Conservation (phyloP, 176 grass and related monocot genomes). For the Bonia amplexicaulis region DNA sequence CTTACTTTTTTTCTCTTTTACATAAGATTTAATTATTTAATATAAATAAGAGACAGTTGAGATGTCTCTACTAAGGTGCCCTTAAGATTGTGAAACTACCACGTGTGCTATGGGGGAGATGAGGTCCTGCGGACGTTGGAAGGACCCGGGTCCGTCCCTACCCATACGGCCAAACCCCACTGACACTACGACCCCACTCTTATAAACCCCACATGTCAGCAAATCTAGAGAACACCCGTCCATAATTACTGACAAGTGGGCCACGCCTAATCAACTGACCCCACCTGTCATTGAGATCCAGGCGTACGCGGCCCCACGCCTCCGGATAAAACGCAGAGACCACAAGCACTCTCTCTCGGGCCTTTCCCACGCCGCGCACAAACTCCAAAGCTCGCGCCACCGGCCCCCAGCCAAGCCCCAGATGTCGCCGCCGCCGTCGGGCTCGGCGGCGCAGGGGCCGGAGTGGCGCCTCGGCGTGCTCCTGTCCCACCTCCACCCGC, state of each 20-base stretch:
- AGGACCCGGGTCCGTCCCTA: too few relatives aligned
- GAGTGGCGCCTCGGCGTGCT: slow-evolving; percentile 52
- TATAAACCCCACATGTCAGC: too few relatives aligned
- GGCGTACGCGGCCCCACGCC: neutral
- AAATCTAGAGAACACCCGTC: too few relatives aligned
- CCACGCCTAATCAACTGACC: rapidly evolving
- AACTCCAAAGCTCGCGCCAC: slow-evolving; percentile 19
- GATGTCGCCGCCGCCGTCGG: neutral
- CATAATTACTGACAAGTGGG: neutral
- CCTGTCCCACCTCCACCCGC: slow-evolving; percentile 48
- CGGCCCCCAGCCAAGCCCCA: neutral
- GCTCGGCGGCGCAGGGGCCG: neutral
- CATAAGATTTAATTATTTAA: too few relatives aligned
- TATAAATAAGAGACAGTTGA: too few relatives aligned
- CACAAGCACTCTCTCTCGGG: neutral
- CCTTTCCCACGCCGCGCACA: neutral
- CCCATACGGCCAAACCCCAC: too few relatives aligned
- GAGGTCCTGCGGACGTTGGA: too few relatives aligned
- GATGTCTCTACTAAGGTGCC: too few relatives aligned
- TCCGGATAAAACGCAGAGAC: slow-evolving; percentile 35
- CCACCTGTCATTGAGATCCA: neutral
- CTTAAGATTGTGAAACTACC: too few relatives aligned
- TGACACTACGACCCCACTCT: too few relatives aligned
- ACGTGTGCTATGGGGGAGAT: too few relatives aligned
- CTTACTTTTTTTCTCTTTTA: too few relatives aligned